Percentiles rank a stretch among this genome's conserved stretches.
phyloP scores from a whole-genome alignment of 768 basidiomycete genomes.

The Suillus lakei region DNA sequence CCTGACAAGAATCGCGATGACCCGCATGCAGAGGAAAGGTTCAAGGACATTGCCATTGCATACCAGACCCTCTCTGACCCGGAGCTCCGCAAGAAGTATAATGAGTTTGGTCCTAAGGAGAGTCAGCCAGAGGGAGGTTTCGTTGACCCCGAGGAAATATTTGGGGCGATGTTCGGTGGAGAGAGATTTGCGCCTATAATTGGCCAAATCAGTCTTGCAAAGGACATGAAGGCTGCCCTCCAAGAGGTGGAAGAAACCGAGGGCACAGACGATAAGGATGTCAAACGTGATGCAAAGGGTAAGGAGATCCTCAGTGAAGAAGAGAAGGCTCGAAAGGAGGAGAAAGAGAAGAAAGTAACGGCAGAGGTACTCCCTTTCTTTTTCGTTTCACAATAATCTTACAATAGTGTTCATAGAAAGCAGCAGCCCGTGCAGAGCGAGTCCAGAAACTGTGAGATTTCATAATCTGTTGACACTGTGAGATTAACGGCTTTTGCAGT shows the following conservation, averaged over 20 bases:
- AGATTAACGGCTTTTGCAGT: slow-evolving; percentile 19
- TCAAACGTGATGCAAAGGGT: slow-evolving; percentile 56
- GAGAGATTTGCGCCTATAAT: slow-evolving; percentile 87
- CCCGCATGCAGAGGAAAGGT: slow-evolving; percentile 83
- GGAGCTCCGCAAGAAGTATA: slow-evolving; percentile 79
- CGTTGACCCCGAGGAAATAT: slow-evolving; percentile 85
- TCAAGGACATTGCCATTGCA: slow-evolving; percentile 90
- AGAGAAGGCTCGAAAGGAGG: slow-evolving; percentile 75
- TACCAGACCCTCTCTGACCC: slow-evolving; percentile 87
- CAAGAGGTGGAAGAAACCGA: slow-evolving; percentile 84
- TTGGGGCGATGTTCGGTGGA: slow-evolving; percentile 87
- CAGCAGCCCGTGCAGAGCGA: slow-evolving; percentile 76
- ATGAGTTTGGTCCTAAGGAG: slow-evolving; percentile 88
- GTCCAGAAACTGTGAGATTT: slow-evolving; percentile 60
- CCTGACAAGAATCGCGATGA: slow-evolving; percentile 93
- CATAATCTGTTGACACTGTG: background rate
- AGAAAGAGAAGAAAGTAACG: slow-evolving; percentile 65
- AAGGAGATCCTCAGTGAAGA: slow-evolving; percentile 63
- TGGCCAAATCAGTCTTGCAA: slow-evolving; percentile 84
- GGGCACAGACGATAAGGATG: slow-evolving; percentile 44
- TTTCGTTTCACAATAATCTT: slow-evolving; percentile 8
- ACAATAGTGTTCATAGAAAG: slow-evolving; percentile 57
- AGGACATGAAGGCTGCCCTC: slow-evolving; percentile 91
- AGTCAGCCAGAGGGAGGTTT: slow-evolving; percentile 83
- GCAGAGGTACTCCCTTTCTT: slow-evolving; percentile 60